A percentile compares a stretch with the other conserved stretches of the same genome.
phyloP scores from a whole-genome alignment of 495 filamentous ascomycete species.

The Hamigera avellanea region DNA sequence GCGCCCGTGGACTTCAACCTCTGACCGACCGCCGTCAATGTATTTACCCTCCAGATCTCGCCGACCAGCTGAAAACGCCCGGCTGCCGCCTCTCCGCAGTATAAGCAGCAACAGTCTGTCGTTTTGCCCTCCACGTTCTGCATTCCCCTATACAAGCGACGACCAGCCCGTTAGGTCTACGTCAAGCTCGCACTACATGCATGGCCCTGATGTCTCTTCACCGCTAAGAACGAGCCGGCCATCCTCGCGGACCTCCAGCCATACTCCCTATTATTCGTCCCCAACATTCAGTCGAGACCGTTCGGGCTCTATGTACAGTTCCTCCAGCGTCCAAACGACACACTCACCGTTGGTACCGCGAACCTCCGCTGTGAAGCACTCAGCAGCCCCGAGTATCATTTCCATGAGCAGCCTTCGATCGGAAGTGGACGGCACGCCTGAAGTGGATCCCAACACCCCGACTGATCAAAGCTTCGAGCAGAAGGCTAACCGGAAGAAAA shows the following conservation, averaged over 20 bases:
- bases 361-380: constrained; percentile 20
- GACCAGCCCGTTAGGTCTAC: constrained; percentile 9
- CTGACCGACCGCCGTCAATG: constrained; percentile 10
- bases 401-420: constrained; percentile 51
- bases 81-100: constrained; percentile 19
- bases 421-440: constrained; percentile 44
- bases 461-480: constrained; percentile 3
- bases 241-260: constrained; percentile 12
- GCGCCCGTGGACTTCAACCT: constrained; percentile 16
- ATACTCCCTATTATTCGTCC: constrained; percentile 7
- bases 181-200: constrained; percentile 12
- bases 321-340: constrained; percentile 12
- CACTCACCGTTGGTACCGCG: constrained; percentile 15
- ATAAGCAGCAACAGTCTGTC: constrained; percentile 17
- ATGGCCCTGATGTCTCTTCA: constrained; percentile 7
- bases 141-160: constrained; percentile 9
- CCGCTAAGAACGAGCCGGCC: constrained; percentile 13
- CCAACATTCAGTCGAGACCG: constrained; percentile 13
- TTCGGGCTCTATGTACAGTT: constrained; percentile 14
- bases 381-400: constrained; percentile 61
- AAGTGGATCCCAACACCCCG: constrained; percentile 2
- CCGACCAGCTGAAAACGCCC: constrained; percentile 13
- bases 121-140: constrained; percentile 10
- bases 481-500: constrained; percentile 9
- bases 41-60: constrained; percentile 1